Evolutionary conservation across 2,329 filamentous ascomycete genomes (phyloP), one percentile per base, ranked within the genome.

Genomic region (Hymenoscyphus infarciens): DNA sequence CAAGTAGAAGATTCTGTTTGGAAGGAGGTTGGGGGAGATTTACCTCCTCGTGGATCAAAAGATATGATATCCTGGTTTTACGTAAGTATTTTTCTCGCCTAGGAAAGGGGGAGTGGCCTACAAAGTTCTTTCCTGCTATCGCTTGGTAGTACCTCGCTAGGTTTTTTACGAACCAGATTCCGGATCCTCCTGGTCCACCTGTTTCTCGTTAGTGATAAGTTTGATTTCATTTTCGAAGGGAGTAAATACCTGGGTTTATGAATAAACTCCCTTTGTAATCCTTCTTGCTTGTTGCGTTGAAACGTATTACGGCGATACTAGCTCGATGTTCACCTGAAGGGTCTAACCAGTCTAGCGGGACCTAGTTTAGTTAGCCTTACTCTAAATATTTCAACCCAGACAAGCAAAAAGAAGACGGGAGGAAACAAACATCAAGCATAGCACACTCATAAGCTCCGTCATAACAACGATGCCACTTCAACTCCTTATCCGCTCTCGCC

Each of bases 31-130:
- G 13, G 22, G 5, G 5, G 15, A 38, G 19, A 29, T 49, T 33
- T 59, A 78, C 77, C 72, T 38, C 82, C 82, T 35, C 82, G 77
- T 2, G 81, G 81, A 59, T 84, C 81, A 59, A 81, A 83, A 52
- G 79, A 77, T 64, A 84, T 76, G 2, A 83, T 74, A 57, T 84
- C 81, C 61, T 53, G n/a, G 5, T 55, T 55, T 22, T 55, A 29
- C 13, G 25, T 31, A 33, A 29, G 13, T 10, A 15, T 6, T 42
- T 42, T 22, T 19, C 15, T 16, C 10, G 11, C 25, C n/a, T 27
- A 38, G 11, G 7, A 11, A 15, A n/a, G 31, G 7, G 19, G 38
- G 45, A 16, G 6, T n/a, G 7, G 15, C 74, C 71, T 62, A 79
- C 79, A 72, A 80, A 75, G 64, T 81, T 80, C 3, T 73, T 73